Evolutionary conservation across 177 flowering plant species (phyloP).

Genomic region (Vitis hybrid): DNA sequence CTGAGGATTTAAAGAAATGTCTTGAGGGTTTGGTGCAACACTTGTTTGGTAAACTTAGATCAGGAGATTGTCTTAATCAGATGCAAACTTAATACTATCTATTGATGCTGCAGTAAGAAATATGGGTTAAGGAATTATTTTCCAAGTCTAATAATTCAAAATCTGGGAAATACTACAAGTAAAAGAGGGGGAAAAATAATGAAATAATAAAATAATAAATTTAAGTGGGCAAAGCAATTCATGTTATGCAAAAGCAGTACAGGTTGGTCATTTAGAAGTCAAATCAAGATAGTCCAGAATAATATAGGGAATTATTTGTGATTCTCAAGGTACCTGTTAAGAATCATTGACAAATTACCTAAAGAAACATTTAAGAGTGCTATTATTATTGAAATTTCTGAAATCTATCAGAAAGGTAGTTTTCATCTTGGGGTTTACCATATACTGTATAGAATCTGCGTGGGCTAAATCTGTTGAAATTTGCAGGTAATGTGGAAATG

Average conservation of each 20-base stretch:
- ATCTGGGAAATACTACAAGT: neutral
- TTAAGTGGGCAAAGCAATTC: neutral
- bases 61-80: neutral
- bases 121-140: neutral
- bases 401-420: neutral
- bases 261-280: neutral
- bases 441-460: neutral
- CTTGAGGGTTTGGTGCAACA: slow-evolving; percentile 78
- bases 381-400: neutral
- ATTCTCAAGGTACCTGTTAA: neutral
- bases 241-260: neutral
- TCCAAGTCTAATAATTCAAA: neutral
- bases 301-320: neutral
- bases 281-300: neutral
- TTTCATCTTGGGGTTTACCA: neutral
- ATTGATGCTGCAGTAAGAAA: neutral
- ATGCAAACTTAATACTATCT: neutral
- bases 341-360: neutral
- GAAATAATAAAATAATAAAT: neutral
- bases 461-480: slow-evolving; percentile 12
- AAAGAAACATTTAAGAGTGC: neutral
- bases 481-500: slow-evolving; percentile 91
- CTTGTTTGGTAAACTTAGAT: slow-evolving; percentile 71
- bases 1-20: slow-evolving; percentile 47
- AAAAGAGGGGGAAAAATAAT: neutral